Conservation (phyloP, 176 grass and related monocot species). For the Oryza rufipogon region DNA sequence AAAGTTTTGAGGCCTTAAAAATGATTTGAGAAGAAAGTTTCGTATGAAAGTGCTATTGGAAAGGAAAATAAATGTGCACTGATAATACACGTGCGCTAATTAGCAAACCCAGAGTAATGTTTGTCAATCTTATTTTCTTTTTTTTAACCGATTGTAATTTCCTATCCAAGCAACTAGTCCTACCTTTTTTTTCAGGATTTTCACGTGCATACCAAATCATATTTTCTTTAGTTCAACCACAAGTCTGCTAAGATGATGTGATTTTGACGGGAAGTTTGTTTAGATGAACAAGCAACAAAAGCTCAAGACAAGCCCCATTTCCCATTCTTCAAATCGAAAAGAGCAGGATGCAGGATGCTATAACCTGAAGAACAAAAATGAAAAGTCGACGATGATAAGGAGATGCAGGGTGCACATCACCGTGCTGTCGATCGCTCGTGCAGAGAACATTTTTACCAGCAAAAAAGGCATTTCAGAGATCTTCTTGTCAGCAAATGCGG, state of each 20-base stretch:
- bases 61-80: too few species aligned
- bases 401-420: too few species aligned
- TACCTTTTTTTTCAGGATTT: not conserved
- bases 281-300: not conserved
- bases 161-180: too few species aligned
- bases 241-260: not conserved
- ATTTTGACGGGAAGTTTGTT: not conserved
- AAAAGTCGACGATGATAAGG: not conserved
- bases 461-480: constrained; percentile 22
- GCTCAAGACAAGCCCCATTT: not conserved
- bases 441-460: constrained; percentile 30
- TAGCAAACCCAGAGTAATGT: too few species aligned
- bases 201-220: not conserved
- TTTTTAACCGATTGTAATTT: not conserved
- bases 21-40: too few species aligned
- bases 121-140: too few species aligned
- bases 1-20: too few species aligned
- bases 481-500: constrained; percentile 5
- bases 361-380: not conserved
- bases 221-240: not conserved
- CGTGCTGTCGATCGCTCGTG: not conserved
- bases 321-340: not conserved
- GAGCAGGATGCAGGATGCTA: not conserved
- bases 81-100: too few species aligned
- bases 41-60: too few species aligned